Evolutionary conservation across 768 basidiomycete species (phyloP).

Genomic region (Macrolepiota fuliginosa): DNA sequence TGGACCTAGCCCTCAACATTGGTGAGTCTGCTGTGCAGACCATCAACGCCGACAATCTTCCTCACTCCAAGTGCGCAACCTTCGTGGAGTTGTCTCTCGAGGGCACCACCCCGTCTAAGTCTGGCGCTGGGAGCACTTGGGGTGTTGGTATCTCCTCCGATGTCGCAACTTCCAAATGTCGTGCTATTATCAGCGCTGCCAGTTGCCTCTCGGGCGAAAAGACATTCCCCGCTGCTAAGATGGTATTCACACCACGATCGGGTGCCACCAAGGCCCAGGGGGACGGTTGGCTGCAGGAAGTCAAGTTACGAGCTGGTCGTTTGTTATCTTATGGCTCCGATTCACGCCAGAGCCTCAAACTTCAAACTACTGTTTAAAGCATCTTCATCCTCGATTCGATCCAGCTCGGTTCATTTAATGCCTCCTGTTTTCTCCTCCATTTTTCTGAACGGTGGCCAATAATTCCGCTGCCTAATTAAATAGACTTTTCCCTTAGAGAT

Average conservation of each 20-base stretch:
- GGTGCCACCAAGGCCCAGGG: constrained; percentile 5
- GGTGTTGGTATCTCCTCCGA: constrained; percentile 91
- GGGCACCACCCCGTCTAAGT: constrained; percentile 66
- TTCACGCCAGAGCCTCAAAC: constrained; percentile 1
- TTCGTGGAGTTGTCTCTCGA: constrained; percentile 86
- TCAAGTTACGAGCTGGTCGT: constrained; percentile 22
- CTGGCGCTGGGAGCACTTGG: constrained; percentile 58
- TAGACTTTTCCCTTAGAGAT: background rate
- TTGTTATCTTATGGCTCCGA: constrained; percentile 9
- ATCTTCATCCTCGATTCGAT: background rate
- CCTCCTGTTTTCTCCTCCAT: background rate
- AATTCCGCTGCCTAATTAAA: background rate
- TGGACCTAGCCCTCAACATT: constrained; percentile 78
- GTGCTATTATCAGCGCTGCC: constrained; percentile 84
- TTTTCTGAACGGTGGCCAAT: background rate
- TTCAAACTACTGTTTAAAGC: constrained; percentile 11
- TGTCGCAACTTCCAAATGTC: constrained; percentile 85
- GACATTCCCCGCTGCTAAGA: constrained; percentile 45
- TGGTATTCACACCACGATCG: constrained; percentile 23
- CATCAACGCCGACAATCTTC: constrained; percentile 73
- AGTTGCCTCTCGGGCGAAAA: constrained; percentile 77
- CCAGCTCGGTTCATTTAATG: background rate
- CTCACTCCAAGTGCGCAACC: constrained; percentile 83
- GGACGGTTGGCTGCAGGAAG: constrained; percentile 21
- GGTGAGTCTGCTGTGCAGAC: constrained; percentile 93